phyloP scores from a whole-genome alignment of 2,329 filamentous ascomycete genomes.

The Fonsecaea erecta region DNA sequence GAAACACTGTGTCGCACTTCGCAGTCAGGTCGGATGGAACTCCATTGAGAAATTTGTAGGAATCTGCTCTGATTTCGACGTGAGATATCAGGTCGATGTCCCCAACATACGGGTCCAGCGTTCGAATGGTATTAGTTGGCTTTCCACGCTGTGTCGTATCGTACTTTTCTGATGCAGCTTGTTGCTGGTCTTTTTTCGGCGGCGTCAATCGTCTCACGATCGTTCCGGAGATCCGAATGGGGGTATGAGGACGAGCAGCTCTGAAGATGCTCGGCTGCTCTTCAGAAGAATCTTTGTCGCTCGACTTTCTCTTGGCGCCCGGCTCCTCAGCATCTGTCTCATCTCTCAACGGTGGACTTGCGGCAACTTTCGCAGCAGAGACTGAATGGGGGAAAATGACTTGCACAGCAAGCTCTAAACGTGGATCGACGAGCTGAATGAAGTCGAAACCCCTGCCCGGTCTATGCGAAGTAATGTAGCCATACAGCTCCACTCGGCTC shows the following conservation, averaged over 20 bases:
- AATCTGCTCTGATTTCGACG: conserved; percentile 66
- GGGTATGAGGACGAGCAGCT: conserved; percentile 23
- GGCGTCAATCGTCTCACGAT: conserved; percentile 18
- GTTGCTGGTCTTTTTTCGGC: conserved; percentile 6
- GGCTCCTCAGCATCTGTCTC: neutral
- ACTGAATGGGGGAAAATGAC: conserved; percentile 27
- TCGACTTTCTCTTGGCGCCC: neutral
- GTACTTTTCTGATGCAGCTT: neutral
- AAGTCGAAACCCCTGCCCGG: conserved; percentile 31
- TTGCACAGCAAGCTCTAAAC: conserved; percentile 34
- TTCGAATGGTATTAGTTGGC: conserved; percentile 22
- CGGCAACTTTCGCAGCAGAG: neutral
- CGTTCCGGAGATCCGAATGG: conserved; percentile 25
- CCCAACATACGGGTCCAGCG: conserved; percentile 35
- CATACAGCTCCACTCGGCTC: conserved; percentile 23
- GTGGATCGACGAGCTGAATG: conserved; percentile 30
- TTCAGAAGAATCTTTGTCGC: conserved; percentile 16
- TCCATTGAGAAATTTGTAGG: conserved; percentile 70
- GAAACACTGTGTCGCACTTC: conserved; percentile 73
- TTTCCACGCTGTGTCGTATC: conserved; percentile 37
- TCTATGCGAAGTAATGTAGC: conserved; percentile 36
- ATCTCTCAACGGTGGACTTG: neutral
- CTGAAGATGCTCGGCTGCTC: conserved; percentile 26
- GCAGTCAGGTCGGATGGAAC: conserved; percentile 79
- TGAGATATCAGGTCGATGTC: conserved; percentile 36